Base-by-base conservation (phyloP, 331 rosid species). In the Quercus lobata region DNA sequence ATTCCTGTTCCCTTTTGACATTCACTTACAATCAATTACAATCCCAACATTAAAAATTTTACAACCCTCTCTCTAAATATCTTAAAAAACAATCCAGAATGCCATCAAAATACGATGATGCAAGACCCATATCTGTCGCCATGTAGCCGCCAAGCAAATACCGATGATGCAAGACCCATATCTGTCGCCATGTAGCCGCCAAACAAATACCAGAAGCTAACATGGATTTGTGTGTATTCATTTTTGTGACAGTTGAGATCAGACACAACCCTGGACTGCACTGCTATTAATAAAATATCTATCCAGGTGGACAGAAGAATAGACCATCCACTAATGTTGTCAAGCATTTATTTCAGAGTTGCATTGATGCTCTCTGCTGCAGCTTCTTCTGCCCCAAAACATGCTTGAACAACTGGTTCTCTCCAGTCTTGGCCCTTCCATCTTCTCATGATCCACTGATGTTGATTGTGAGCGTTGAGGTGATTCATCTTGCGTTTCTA, bases 351-450 rank as follows among this genome's bases (percentile, higher is more conserved):
- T 94, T 77, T 96, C 98, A 27, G 97, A 90, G 76, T 94, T 90
- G 91, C 98, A 94, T 65, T 89, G 98, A 81, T 94, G 82, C 88
- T 94, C 96, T 78, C 97, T 77, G 89, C 91, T 94, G 90, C 96
- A 90, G 83, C 96, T 90, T 89, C 98, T 92, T 84, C 93, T 87
- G 72, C 92, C 82, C 97, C 98, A 92, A 76, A 94, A 89, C 96
- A 92, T 88, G 88, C 76, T 81, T 81, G 98, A 90, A 62, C 97
- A 94, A 63, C 87, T 93, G 72, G 93, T 88, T 77, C 85, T 90
- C 54, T 80, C 98, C 49, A 86, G 75, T 61, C 91, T 89, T 11
- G 93, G 89, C 71, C 92, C 91, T 76, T 89, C 97, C 85, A 83
- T 55, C 84, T 94, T 92, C 71, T 86, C 93, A 81, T 86, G 89